Evolutionary conservation across 768 basidiomycete species (phyloP), one percentile per base, ranked within the genome.

Genomic region (Psilocybe subaeruginosa): DNA sequence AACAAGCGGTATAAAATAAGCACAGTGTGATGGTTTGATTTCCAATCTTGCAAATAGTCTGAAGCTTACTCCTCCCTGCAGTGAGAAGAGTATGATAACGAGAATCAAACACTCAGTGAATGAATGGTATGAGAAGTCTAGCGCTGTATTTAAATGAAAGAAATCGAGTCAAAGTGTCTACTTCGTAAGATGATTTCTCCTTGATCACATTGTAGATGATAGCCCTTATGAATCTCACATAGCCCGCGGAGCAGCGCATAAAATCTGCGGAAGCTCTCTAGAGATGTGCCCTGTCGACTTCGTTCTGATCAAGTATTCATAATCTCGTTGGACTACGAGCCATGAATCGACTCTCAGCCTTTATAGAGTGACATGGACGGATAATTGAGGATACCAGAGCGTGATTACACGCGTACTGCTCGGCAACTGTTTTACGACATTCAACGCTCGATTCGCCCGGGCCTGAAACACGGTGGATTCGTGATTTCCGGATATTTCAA

Each of bases 161-260:
- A 49, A 8, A 51, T 51, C n/a, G 50, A 51, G 50, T 51, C 50
- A 51, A 27, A 23, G 8, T 30, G 6, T 49, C 19, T 49, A 14
- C 47, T 49, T 49, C 47, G 47, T 49, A 49, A 49, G 47, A 49
- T 49, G 47, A 49, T 49, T 49, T 27, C 47, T 49, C 11, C 19
- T n/a, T 49, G 19, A 23, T 49, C 17, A 7, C 23, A 27, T 27
- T 49, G 47, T 19, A 27, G 47, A 23, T 23, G 47, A 7, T 49
- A 19, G 27, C n/a, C 23, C 7, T 11, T 49, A 7, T 27, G 11
- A 6, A 16, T n/a, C 41, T 14, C 5, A 16, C 14, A n/a, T 12
- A 43, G 41, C 14, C 41, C 41, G 41, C 41, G 41, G 41, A 43
- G 41, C 14, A 16, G n/a, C 4, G 11, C 33, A 11, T 35, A 35